Evolutionary conservation across 495 filamentous ascomycete species (phyloP).

Genomic region (Platismatia glauca): DNA sequence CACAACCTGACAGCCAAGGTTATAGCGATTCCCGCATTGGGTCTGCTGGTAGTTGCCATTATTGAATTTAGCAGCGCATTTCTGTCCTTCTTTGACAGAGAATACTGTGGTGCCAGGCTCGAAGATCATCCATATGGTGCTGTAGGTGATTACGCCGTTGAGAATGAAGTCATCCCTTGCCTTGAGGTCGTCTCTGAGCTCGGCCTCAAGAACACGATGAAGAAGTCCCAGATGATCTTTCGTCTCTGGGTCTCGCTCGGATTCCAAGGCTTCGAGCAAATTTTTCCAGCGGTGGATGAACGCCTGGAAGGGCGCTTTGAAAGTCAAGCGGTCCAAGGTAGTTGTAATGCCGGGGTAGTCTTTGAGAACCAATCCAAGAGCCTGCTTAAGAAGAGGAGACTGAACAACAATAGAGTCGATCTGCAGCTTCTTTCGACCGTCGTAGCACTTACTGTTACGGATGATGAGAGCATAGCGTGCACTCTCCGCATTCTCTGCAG

Average conservation of each 20-base stretch:
- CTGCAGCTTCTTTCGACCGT: slow-evolving; percentile 51
- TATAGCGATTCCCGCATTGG: slow-evolving; percentile 8
- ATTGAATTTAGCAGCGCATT: slow-evolving; percentile 33
- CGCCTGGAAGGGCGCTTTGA: slow-evolving; percentile 50
- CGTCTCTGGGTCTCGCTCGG: slow-evolving; percentile 39
- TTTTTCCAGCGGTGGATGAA: slow-evolving; percentile 60
- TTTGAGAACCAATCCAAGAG: slow-evolving; percentile 46
- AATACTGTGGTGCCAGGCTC: slow-evolving; percentile 40
- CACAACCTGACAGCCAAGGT: slow-evolving; percentile 35
- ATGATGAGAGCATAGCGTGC: slow-evolving; percentile 46
- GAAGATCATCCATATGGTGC: slow-evolving; percentile 49
- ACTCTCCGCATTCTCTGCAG: slow-evolving; percentile 44
- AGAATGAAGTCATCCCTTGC: slow-evolving; percentile 47
- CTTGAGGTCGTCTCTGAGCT: slow-evolving; percentile 50
- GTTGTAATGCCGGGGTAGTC: slow-evolving; percentile 58
- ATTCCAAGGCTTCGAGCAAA: slow-evolving; percentile 39
- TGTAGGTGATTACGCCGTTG: slow-evolving; percentile 52
- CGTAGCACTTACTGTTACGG: slow-evolving; percentile 46
- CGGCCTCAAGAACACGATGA: slow-evolving; percentile 44
- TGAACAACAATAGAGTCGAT: slow-evolving; percentile 58
- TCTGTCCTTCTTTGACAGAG: slow-evolving; percentile 30
- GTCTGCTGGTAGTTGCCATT: slow-evolving; percentile 15
- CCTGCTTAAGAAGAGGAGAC: slow-evolving; percentile 51
- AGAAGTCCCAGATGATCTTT: slow-evolving; percentile 51
- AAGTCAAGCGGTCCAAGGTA: slow-evolving; percentile 49